These are phyloP conservation scores for Fusarium humuli DNA, from an alignment of 2,329 filamentous ascomycete genomes.

Conservation along the genomic window DNA sequence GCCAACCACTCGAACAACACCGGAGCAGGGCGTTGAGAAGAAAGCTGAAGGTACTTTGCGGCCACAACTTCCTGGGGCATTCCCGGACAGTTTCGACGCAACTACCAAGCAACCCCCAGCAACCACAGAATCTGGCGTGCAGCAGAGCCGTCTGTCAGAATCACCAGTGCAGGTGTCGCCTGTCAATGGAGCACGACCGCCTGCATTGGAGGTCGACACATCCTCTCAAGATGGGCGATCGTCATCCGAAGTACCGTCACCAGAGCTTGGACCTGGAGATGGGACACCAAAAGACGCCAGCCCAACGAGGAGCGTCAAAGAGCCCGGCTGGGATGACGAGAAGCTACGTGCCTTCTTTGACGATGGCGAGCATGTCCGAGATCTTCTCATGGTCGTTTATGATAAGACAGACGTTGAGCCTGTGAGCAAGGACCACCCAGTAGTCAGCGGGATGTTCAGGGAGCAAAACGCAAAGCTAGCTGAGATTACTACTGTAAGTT, in stretches of 20 bases:
- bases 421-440: slow-evolving; percentile 84
- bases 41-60: slow-evolving; percentile 44
- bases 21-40: slow-evolving; percentile 32
- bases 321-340: slow-evolving; percentile 83
- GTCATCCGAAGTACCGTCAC: slow-evolving; percentile 73
- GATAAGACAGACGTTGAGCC: slow-evolving; percentile 88
- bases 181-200: slow-evolving; percentile 63
- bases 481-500: slow-evolving; percentile 81
- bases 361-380: slow-evolving; percentile 86
- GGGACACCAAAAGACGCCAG: slow-evolving; percentile 51
- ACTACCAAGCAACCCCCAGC: slow-evolving; percentile 51
- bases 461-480: slow-evolving; percentile 88
- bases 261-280: slow-evolving; percentile 66
- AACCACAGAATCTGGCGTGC: slow-evolving; percentile 45
- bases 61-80: slow-evolving; percentile 55
- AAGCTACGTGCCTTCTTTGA: slow-evolving; percentile 91
- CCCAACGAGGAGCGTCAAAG: slow-evolving; percentile 53
- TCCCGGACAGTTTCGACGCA: slow-evolving; percentile 56
- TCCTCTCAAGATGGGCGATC: slow-evolving; percentile 76
- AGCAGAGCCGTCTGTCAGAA: slow-evolving; percentile 67
- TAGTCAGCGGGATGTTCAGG: slow-evolving; percentile 82
- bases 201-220: slow-evolving; percentile 75
- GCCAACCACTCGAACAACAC: slow-evolving; percentile 32
- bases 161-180: slow-evolving; percentile 72
- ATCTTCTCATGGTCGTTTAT: slow-evolving; percentile 90